Conservation (phyloP, 2,329 filamentous ascomycete species). For the Aspergillus cejpii region DNA sequence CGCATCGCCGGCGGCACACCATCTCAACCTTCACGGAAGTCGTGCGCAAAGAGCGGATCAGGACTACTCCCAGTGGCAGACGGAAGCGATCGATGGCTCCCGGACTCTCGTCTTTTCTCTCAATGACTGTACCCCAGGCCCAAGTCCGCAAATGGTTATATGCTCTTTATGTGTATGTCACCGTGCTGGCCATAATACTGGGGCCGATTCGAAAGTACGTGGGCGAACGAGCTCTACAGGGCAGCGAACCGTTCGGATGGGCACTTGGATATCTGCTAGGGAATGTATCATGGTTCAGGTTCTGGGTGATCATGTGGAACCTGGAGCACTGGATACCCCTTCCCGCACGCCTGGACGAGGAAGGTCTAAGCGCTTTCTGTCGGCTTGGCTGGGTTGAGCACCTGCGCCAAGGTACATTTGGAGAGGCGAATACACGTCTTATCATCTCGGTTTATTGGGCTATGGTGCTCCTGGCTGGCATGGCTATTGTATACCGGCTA, state of each 20-base stretch:
- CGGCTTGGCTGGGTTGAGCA: slow-evolving; percentile 57
- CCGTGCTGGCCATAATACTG: slow-evolving; percentile 60
- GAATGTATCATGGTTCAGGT: slow-evolving; percentile 64
- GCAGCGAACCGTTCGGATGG: slow-evolving; percentile 83
- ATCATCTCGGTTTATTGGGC: slow-evolving; percentile 68
- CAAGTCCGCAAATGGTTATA: slow-evolving; percentile 73
- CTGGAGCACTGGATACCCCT: slow-evolving; percentile 71
- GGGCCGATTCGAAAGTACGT: slow-evolving; percentile 67
- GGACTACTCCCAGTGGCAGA: slow-evolving; percentile 56
- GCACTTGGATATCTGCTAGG: slow-evolving; percentile 83
- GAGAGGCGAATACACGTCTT: slow-evolving; percentile 75
- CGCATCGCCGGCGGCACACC: slow-evolving; percentile 43
- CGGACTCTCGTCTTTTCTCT: slow-evolving; percentile 65
- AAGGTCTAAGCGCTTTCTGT: slow-evolving; percentile 37
- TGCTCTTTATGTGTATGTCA: slow-evolving; percentile 67
- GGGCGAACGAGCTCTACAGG: slow-evolving; percentile 57
- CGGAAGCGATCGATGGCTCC: slow-evolving; percentile 59
- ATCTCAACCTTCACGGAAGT: slow-evolving; percentile 43
- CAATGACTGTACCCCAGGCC: slow-evolving; percentile 73
- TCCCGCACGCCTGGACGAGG: slow-evolving; percentile 43
- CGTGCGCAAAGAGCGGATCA: slow-evolving; percentile 23
- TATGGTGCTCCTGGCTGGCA: slow-evolving; percentile 60
- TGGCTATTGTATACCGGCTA: slow-evolving; percentile 67
- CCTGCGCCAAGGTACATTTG: slow-evolving; percentile 58
- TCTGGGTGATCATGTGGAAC: slow-evolving; percentile 61